phyloP scores from a whole-genome alignment of 139 green algal genomes.

The Tetraselmis striata region DNA sequence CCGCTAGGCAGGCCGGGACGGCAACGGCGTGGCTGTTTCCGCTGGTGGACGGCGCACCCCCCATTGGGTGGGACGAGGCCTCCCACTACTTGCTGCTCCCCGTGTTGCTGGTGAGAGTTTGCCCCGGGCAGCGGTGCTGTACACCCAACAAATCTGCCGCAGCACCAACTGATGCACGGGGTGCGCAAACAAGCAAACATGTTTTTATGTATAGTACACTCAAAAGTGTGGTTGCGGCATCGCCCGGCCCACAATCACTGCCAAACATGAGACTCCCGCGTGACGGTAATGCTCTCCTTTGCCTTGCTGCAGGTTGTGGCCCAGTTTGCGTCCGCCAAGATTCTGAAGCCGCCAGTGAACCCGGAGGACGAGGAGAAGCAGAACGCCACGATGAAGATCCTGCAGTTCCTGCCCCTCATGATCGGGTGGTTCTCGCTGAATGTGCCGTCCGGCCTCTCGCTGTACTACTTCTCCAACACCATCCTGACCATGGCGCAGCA shows the following conservation, averaged over 20 bases:
- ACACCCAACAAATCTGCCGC: too few relatives aligned
- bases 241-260: too few relatives aligned
- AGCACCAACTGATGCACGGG: too few relatives aligned
- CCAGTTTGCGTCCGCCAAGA: slow-evolving; percentile 50
- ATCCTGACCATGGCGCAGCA: slow-evolving; percentile 57
- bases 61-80: slow-evolving; percentile 85
- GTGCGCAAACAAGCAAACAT: too few relatives aligned
- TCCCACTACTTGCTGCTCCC: slow-evolving; percentile 86
- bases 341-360: slow-evolving; percentile 51
- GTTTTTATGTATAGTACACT: too few relatives aligned
- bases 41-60: slow-evolving; percentile 76
- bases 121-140: not conserved
- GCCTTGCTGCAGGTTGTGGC: slow-evolving; percentile 3
- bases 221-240: too few relatives aligned
- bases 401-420: slow-evolving; percentile 69
- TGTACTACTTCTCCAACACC: slow-evolving; percentile 91
- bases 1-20: slow-evolving; percentile 27
- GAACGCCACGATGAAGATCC: not conserved
- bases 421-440: slow-evolving; percentile 85
- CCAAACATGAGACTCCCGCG: too few relatives aligned
- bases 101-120: slow-evolving; percentile 56
- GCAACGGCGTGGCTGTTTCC: slow-evolving; percentile 76
- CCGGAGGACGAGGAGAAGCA: slow-evolving; percentile 42
- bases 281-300: too few relatives aligned
- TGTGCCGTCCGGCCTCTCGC: slow-evolving; percentile 71